Conservation (phyloP, 208 protist genomes). For the Trypanosoma lewisi region DNA sequence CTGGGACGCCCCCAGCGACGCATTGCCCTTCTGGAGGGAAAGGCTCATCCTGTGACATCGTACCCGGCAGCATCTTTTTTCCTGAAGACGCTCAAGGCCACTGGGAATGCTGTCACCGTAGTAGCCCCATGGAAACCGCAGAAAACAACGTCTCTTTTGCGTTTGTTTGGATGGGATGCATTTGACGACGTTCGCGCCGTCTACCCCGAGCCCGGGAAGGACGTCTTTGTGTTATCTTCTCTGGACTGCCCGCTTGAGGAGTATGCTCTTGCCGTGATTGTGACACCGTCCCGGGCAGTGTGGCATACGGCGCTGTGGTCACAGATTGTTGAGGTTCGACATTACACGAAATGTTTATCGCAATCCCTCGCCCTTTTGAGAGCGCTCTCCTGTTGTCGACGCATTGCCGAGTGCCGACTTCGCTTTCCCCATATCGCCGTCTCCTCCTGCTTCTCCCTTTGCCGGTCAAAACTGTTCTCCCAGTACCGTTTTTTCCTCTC, state of each 20-base stretch:
- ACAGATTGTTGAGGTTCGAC: constrained; percentile 49
- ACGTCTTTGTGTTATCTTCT: constrained; percentile 31
- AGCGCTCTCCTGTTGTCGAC: constrained; percentile 57
- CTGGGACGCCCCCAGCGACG: constrained; percentile 48
- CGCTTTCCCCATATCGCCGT: constrained; percentile 68
- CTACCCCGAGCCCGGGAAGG: constrained; percentile 29
- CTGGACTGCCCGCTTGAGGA: constrained; percentile 31
- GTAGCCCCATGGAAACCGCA: constrained; percentile 47
- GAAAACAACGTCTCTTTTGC: constrained; percentile 35
- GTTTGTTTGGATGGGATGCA: constrained; percentile 44
- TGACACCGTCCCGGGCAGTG: constrained; percentile 30
- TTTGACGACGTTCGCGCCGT: constrained; percentile 49
- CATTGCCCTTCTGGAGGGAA: constrained; percentile 21
- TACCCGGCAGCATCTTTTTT: constrained; percentile 65
- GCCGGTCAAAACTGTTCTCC: constrained; percentile 39
- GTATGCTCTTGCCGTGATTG: constrained; percentile 42
- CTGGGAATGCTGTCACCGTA: constrained; percentile 49
- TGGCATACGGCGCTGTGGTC: constrained; percentile 44
- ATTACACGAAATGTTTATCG: constrained; percentile 15
- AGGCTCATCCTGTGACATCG: constrained; percentile 30
- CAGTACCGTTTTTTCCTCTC: constrained; percentile 61
- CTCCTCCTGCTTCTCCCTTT: constrained; percentile 40
- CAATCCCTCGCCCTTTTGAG: constrained; percentile 65
- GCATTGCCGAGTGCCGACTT: constrained; percentile 61
- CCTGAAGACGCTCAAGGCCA: constrained; percentile 56